Conservation (phyloP, 176 grass and related monocot species). For the maize (Zea mays) region DNA sequence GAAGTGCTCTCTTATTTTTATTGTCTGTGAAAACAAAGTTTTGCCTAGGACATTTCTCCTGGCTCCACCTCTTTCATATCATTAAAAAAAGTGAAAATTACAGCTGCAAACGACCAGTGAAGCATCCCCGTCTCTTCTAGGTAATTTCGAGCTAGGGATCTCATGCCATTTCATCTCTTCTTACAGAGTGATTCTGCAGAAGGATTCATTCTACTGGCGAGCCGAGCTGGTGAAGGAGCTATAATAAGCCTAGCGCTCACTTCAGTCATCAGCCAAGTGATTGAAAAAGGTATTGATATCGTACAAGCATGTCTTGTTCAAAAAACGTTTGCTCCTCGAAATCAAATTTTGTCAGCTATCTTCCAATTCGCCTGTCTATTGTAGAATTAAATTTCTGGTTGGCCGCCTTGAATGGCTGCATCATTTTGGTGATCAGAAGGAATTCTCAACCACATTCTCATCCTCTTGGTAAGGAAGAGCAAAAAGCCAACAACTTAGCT, state of each 20-base stretch:
- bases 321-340: background rate
- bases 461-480: conserved; percentile 38
- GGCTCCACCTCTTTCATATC: conserved; percentile 46
- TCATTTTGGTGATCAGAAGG: conserved; percentile 40
- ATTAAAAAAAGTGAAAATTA: conserved; percentile 28
- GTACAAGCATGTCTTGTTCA: background rate
- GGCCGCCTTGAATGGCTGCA: conserved; percentile 28
- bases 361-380: conserved; percentile 26
- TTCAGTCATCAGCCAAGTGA: conserved; percentile 26
- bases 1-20: conserved; percentile 32
- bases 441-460: conserved; percentile 44
- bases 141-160: conserved; percentile 23
- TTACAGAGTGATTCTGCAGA: conserved; percentile 44
- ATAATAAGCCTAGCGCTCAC: conserved; percentile 3
- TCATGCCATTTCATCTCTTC: conserved; percentile 40
- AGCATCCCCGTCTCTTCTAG: background rate
- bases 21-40: conserved; percentile 41
- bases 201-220: background rate
- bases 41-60: conserved; percentile 48
- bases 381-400: conserved; percentile 28
- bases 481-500: conserved; percentile 40
- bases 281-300: conserved; percentile 41
- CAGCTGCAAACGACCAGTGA: conserved; percentile 30
- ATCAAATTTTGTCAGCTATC: background rate
- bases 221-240: conserved; percentile 39